Evolutionary conservation across 495 filamentous ascomycete genomes (phyloP).

Genomic region (Cenococcum geophilum): DNA sequence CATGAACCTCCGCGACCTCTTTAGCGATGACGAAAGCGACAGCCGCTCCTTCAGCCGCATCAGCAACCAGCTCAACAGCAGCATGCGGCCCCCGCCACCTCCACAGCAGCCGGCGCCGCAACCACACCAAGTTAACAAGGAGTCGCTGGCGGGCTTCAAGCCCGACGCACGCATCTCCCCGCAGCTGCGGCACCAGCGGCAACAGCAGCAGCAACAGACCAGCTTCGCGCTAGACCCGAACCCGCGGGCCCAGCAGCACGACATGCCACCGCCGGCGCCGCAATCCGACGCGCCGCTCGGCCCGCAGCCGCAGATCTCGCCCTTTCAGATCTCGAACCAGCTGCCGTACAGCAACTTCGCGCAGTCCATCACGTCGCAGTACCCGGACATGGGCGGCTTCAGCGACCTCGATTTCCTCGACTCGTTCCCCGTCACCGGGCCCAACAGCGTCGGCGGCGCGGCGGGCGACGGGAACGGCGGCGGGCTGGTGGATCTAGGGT

Average conservation of each 20-base stretch:
- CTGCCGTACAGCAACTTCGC: slow-evolving; percentile 23
- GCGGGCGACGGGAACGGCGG: slow-evolving; percentile 5
- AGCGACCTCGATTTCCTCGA: slow-evolving; percentile 35
- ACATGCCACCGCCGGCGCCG: not conserved
- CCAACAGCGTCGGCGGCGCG: slow-evolving; percentile 9
- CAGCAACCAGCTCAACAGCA: slow-evolving; percentile 30
- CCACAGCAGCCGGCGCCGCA: slow-evolving; percentile 28
- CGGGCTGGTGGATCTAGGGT: slow-evolving; percentile 52
- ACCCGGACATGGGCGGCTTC: slow-evolving; percentile 40
- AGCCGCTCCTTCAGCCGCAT: slow-evolving; percentile 25
- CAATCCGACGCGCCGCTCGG: not conserved
- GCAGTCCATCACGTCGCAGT: slow-evolving; percentile 16
- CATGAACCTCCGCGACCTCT: slow-evolving; percentile 57
- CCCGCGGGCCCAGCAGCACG: slow-evolving; percentile 7
- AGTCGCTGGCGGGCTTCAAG: slow-evolving; percentile 11
- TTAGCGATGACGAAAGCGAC: slow-evolving; percentile 38
- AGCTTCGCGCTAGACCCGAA: slow-evolving; percentile 33
- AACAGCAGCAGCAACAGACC: slow-evolving; percentile 27
- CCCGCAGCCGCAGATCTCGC: slow-evolving; percentile 13
- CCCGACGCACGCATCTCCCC: slow-evolving; percentile 6
- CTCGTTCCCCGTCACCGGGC: slow-evolving; percentile 27
- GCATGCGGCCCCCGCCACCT: slow-evolving; percentile 38
- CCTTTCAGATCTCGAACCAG: slow-evolving; percentile 23
- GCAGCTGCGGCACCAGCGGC: slow-evolving; percentile 13
- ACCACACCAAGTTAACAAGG: slow-evolving; percentile 24